Evolutionary conservation across 73 alveolate species (phyloP), one percentile per base, ranked within the genome.

Genomic region (Strombidium stylifer): DNA sequence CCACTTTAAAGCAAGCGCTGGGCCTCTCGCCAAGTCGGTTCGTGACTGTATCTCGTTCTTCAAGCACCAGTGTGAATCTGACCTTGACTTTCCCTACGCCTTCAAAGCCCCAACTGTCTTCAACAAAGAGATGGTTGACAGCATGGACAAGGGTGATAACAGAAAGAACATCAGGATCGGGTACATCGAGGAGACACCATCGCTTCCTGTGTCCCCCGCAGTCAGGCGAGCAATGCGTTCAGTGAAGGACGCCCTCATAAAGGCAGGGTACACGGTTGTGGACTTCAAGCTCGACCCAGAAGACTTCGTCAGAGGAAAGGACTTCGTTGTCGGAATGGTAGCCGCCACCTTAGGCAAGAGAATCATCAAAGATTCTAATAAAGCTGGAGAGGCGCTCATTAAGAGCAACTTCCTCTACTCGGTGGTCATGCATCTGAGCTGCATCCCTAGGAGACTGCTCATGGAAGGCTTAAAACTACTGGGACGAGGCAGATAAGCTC

Each of bases 11-110:
- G 30, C 48, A 23, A 14, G 34, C 23, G 21, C 64, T 42, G 94
- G 90, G 4, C 90, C 87, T n/a, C 15, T 84, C 11, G 87, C 81
- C 23, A 44, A 74, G 31, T 53, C 87, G 16, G 90, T 70, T 39
- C 77, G 79, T 53, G 93, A 84, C 66, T 26, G 77, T 16, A 44
- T 55, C 8, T 25, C 69, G 18, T 62, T 69, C 24, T 37, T 51
- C 27, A 49, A 51, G 36, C 61, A 35, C 27, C 31, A n/a, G 35
- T 27, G 11, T 40, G 11, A n/a, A 36, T 21, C 60, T 73, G 41
- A 14, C 23, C 10, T 28, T 56, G 42, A 74, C 49, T 20, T 55
- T 27, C 32, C 34, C 19, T 3, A 50, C 41, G 20, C 36, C 0
- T 32, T 46, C 27, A 27, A 35, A 53, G 2, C 56, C 78, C 11